Conservation (phyloP, 2,329 filamentous ascomycete genomes). For the Aspergillus tubingensis region DNA sequence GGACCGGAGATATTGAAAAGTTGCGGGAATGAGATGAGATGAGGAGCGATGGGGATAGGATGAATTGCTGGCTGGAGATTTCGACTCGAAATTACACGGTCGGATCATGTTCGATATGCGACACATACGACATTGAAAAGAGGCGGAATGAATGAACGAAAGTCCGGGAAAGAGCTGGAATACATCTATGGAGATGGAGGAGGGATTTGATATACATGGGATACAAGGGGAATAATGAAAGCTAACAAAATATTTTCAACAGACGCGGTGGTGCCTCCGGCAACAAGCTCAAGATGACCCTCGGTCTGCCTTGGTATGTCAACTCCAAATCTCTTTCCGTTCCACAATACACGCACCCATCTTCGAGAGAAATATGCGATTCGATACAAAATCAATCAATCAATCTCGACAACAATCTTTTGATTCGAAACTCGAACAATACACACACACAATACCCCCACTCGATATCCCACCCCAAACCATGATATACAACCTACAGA, state of each 20-base stretch:
- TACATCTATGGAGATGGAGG: too few relatives aligned
- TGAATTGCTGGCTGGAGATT: too few relatives aligned
- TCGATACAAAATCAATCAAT: not conserved
- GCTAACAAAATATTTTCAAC: slow-evolving; percentile 29
- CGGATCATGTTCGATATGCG: too few relatives aligned
- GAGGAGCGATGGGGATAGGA: not conserved
- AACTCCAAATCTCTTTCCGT: slow-evolving; percentile 18
- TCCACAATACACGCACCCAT: slow-evolving; percentile 16
- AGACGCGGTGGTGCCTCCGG: slow-evolving; percentile 77
- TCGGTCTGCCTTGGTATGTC: slow-evolving; percentile 99
- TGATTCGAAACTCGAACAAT: not conserved
- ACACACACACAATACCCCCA: not conserved
- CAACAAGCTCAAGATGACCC: slow-evolving; percentile 99
- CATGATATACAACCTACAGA: not conserved
- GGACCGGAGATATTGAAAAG: not conserved
- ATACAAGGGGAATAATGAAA: not conserved
- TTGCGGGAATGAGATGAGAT: not conserved
- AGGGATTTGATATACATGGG: too few relatives aligned
- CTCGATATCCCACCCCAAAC: slow-evolving; percentile 1
- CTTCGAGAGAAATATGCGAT: slow-evolving; percentile 14
- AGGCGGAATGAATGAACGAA: too few relatives aligned
- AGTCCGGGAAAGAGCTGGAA: too few relatives aligned
- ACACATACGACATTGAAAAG: too few relatives aligned
- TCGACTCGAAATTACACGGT: too few relatives aligned
- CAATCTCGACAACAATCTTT: too few relatives aligned